Evolutionary conservation across 164 flowering plant genomes (phyloP).

Genomic region (Kalanchoe fedtschenkoi): DNA sequence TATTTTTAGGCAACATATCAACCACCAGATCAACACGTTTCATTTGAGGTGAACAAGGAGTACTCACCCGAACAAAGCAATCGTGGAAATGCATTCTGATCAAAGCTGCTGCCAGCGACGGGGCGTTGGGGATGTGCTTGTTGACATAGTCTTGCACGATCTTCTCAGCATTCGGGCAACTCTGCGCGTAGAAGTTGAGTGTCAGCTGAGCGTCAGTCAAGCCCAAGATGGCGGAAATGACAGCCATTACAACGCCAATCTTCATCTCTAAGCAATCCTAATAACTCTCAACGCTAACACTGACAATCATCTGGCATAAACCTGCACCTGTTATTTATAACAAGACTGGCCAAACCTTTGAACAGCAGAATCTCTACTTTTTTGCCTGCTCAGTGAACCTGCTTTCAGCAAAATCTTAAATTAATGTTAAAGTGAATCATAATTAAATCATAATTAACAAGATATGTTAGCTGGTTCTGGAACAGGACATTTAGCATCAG

Average conservation of each 20-base stretch:
- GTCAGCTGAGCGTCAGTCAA: slow-evolving; percentile 15
- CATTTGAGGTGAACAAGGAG: neutral
- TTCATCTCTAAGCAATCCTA: neutral
- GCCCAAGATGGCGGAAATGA: neutral
- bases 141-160: slow-evolving; percentile 13
- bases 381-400: neutral
- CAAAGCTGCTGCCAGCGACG: slow-evolving; percentile 30
- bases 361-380: neutral
- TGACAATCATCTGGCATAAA: neutral
- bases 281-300: neutral
- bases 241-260: neutral
- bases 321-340: neutral
- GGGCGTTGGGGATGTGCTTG: slow-evolving; percentile 16
- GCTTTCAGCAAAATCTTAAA: neutral
- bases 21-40: neutral
- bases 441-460: neutral
- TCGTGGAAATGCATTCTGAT: slow-evolving; percentile 57
- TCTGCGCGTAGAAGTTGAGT: slow-evolving; percentile 21
- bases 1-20: neutral
- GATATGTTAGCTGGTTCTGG: neutral
- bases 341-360: neutral
- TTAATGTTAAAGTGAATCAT: neutral
- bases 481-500: neutral
- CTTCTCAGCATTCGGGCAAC: slow-evolving; percentile 27
- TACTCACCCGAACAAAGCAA: slow-evolving; percentile 43